A percentile compares a stretch with the other conserved stretches of the same genome.
These are phyloP conservation scores for Cardiospermum halicacabum DNA, from an alignment of 345 rosid species.

Conservation along the genomic window DNA sequence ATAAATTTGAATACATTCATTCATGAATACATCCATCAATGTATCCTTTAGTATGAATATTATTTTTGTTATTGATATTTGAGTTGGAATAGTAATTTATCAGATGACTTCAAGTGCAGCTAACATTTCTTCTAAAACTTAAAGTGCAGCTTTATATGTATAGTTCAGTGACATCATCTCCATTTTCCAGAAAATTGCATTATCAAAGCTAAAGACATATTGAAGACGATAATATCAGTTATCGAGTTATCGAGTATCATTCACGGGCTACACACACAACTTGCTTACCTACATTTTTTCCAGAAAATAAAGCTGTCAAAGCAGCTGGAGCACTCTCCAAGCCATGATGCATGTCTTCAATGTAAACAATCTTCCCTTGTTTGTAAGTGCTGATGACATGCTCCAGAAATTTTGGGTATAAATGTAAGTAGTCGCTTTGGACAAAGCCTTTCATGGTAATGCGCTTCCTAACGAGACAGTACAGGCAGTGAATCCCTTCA, in stretches of 20 bases:
- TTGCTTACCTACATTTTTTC: slow-evolving; percentile 60
- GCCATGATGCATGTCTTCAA: slow-evolving; percentile 60
- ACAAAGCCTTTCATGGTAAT: slow-evolving; percentile 58
- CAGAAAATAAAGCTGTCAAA: slow-evolving; percentile 56
- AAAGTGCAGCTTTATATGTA: too few relatives aligned
- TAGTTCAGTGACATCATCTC: too few relatives aligned
- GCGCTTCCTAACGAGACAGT: slow-evolving; percentile 37
- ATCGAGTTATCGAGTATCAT: slow-evolving; percentile 8
- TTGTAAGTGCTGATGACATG: slow-evolving; percentile 35
- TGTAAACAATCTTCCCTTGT: slow-evolving; percentile 57
- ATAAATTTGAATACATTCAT: too few relatives aligned
- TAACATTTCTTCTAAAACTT: too few relatives aligned
- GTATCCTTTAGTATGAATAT: too few relatives aligned
- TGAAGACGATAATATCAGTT: too few relatives aligned
- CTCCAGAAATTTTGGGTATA: slow-evolving; percentile 46
- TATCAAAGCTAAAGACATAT: too few relatives aligned
- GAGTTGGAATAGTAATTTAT: too few relatives aligned
- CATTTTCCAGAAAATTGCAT: too few relatives aligned
- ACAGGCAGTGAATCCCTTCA: slow-evolving; percentile 45
- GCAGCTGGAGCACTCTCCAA: slow-evolving; percentile 65
- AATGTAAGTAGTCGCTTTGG: slow-evolving; percentile 55
- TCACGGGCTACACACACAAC: slow-evolving; percentile 31
- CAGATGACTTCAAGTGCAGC: too few relatives aligned
- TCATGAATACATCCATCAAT: too few relatives aligned
- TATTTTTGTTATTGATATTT: too few relatives aligned